phyloP scores from a whole-genome alignment of 2,329 filamentous ascomycete species.

The Trichoderma sp. region DNA sequence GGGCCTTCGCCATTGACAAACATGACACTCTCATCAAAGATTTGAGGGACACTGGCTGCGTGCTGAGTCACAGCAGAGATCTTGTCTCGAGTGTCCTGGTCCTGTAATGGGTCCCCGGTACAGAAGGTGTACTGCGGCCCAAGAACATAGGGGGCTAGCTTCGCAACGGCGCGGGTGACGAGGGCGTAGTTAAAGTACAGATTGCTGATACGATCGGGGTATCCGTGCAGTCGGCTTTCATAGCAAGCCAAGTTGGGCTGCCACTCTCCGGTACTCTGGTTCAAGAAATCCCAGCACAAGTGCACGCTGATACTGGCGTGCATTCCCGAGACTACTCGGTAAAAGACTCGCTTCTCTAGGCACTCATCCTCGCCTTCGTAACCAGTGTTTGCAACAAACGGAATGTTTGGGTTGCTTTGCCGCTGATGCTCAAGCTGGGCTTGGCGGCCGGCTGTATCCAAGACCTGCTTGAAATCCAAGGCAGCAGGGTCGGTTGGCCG shows the following conservation, averaged over 20 bases:
- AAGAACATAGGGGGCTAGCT: conserved; percentile 78
- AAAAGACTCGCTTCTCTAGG: conserved; percentile 97
- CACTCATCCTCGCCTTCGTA: conserved; percentile 87
- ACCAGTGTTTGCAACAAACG: conserved; percentile 60
- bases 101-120: conserved; percentile 77
- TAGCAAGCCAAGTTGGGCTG: conserved; percentile 88
- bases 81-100: conserved; percentile 75
- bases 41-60: conserved; percentile 68
- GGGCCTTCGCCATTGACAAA: conserved; percentile 76
- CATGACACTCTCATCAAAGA: conserved; percentile 95
- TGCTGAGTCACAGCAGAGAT: conserved; percentile 72
- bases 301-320: conserved; percentile 96
- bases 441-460: conserved; percentile 59
- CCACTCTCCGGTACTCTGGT: conserved; percentile 93
- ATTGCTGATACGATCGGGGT: conserved; percentile 91
- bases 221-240: conserved; percentile 74
- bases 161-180: conserved; percentile 86
- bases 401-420: conserved; percentile 47
- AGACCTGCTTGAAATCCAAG: conserved; percentile 60
- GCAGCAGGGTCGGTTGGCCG: conserved; percentile 52
- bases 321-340: conserved; percentile 94
- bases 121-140: conserved; percentile 79
- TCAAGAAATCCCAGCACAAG: conserved; percentile 92
- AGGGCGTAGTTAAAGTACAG: conserved; percentile 99
- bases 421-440: conserved; percentile 57